Evolutionary conservation across 306 rosid genomes (phyloP).

Genomic region (Gynostemma pentaphyllum): DNA sequence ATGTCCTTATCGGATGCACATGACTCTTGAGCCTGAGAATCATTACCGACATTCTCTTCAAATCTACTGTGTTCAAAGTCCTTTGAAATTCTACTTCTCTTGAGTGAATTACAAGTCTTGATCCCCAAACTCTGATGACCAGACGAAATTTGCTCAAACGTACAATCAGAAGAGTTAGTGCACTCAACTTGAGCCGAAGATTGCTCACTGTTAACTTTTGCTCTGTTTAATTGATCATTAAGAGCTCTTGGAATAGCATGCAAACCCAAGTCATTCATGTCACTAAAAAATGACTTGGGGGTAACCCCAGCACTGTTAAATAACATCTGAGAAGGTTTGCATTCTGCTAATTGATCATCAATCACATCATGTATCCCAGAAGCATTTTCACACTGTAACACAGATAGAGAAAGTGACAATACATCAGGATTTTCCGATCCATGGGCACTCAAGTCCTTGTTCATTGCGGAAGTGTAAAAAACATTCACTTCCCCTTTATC

Average conservation of each 20-base stretch:
- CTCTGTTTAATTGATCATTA: constrained; percentile 15
- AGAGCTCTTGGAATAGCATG: constrained; percentile 4
- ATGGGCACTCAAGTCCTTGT: neutral
- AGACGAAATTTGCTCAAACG: constrained; percentile 16
- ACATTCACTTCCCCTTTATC: constrained; percentile 16
- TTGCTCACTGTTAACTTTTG: constrained; percentile 10
- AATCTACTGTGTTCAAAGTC: constrained; percentile 16
- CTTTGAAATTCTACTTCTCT: constrained; percentile 19
- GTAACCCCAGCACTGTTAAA: constrained; percentile 16
- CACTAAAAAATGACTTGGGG: constrained; percentile 17
- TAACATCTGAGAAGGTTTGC: neutral
- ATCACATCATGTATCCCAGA: constrained; percentile 4
- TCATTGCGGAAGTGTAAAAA: neutral
- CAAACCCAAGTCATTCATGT: neutral
- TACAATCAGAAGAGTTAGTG: constrained; percentile 10
- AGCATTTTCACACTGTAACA: neutral
- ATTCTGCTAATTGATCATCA: neutral
- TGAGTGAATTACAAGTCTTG: constrained; percentile 5
- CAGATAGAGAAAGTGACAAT: constrained; percentile 2
- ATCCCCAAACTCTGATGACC: constrained; percentile 19
- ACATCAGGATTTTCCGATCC: constrained; percentile 10
- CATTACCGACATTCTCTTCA: constrained; percentile 16
- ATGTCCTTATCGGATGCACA: constrained; percentile 18
- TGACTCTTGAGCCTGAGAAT: constrained; percentile 13
- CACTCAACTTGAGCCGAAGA: constrained; percentile 23